Base-by-base conservation (phyloP, 345 rosid genomes). In the Excoecaria agallocha region DNA sequence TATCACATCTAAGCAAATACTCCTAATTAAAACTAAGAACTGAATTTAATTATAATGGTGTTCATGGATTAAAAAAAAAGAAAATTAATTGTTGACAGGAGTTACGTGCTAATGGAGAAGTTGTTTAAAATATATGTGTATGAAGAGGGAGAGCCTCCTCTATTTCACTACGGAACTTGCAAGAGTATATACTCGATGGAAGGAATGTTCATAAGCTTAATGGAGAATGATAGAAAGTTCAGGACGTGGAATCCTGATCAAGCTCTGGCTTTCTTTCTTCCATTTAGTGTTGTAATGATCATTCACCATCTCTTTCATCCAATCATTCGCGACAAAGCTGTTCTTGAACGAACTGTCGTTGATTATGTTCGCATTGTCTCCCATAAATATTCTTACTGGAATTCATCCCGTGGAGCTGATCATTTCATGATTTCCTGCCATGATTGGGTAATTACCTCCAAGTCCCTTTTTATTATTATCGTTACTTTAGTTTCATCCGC, bases 131-230 rank as follows among this genome's bases (percentile, higher is more conserved):
- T 87, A 30, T 90, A 68, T 65, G 89, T 87, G 0, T 86, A 88
- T 8, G 84, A 86, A 83, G 92, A 92, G 67, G 93, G 93, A 74
- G 91, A 87, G 69, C 88, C 89, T 17, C 95, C 95, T 0, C 43
- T 92, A 12, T 88, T 84, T 76, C 97, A 89, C 56, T 37, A 77
- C 39, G 93, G 93, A n/a, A 79, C 79, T 7, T 86, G 94, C 80
- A 90, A 87, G 82, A 78, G 77, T 78, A 90, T 87, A 73, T 88
- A 87, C 81, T 88, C 90, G 0, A 83, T 70, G 84, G 91, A 87
- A 84, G 91, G 94, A 35, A 41, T 86, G 66, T 90, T 92, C 75
- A 9, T 89, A 1, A 74, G 78, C 83, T 79, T 82, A 51, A 84
- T 88, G 82, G 93, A 88, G 76, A 66, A 71, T 3, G 54, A 71